phyloP scores from a whole-genome alignment of 148 eudicot species.

The Spergularia bocconei region DNA sequence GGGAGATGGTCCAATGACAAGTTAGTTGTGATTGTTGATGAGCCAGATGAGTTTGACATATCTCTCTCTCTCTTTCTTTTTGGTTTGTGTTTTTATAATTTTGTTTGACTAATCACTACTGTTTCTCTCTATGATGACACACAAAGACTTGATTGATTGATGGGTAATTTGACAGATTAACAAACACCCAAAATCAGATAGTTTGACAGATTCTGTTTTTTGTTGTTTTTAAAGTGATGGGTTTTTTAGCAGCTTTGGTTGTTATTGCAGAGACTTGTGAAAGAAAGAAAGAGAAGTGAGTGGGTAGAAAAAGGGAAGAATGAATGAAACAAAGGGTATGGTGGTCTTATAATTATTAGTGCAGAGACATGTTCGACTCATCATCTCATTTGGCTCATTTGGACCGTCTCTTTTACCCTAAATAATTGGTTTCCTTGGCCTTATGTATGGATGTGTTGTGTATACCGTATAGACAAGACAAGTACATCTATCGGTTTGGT shows the following conservation, averaged over 20 bases:
- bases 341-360: neutral
- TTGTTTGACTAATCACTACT: neutral
- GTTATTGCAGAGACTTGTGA: slow-evolving; percentile 15
- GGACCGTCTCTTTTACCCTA: slow-evolving; percentile 15
- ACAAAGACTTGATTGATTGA: slow-evolving; percentile 39
- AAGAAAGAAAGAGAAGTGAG: slow-evolving; percentile 15
- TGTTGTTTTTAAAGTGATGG: neutral
- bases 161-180: slow-evolving; percentile 38
- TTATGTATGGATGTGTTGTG: neutral
- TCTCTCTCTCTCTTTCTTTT: slow-evolving; percentile 14
- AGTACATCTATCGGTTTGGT: too few species aligned
- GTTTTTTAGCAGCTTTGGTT: slow-evolving; percentile 26
- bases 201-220: slow-evolving; percentile 22
- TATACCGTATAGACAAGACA: too few species aligned
- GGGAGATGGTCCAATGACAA: slow-evolving; percentile 67
- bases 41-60: slow-evolving; percentile 55
- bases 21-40: slow-evolving; percentile 17
- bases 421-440: neutral
- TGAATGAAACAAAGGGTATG: slow-evolving; percentile 8
- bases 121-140: slow-evolving; percentile 20
- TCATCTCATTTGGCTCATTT: slow-evolving; percentile 3
- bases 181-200: neutral
- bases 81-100: neutral
- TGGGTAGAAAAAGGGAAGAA: slow-evolving; percentile 14
- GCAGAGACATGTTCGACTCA: neutral